Evolutionary conservation across 2,329 filamentous ascomycete genomes (phyloP), one percentile per base, ranked within the genome.

Genomic region (Daldinia sp.): DNA sequence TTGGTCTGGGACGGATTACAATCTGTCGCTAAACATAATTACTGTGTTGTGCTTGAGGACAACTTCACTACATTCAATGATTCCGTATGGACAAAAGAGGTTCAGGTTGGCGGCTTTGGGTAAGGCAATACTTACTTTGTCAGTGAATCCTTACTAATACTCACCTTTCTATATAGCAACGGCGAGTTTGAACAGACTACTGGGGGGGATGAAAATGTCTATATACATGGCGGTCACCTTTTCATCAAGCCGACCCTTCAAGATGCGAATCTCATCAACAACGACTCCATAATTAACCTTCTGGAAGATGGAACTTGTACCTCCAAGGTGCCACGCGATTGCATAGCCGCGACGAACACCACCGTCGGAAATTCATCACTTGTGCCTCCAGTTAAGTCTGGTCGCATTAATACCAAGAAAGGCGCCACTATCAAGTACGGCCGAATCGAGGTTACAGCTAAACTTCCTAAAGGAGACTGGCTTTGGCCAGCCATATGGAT

Each of bases 401-500:
- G 87, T 5, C 90, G 92, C 63, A 87, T 96, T 78, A 90, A 89
- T 78, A 94, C 90, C 58, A 90, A 86, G 73, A 85, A 85, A 41
- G 86, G 89, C 13, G 87, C 87, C 5, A 83, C 79, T 13, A 91
- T 96, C 80, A 92, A 88, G 77, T 96, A 91, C 74, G 92, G 92
- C 48, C 90, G 91, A 41, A 84, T 96, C 53, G 91, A 96, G 74
- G 91, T 96, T 4, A 87, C 84, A 1, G 92, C 92, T 23, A 89
- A 89, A 77, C 79, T 95, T 25, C 91, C 92, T 3, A 77, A 81
- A 48, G 92, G 92, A 55, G 92, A 95, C 78, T 95, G 92, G 92
- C 83, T 96, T 9, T 95, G 92, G 92, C 92, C 92, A 1, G 91
- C 91, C n/a, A 94, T 96, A 72, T 94, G 91, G 90, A 91, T 96